Percentiles rank a stretch among this genome's conserved stretches.
Conservation (phyloP, 2,329 filamentous ascomycete species). For the Hysterium pulicare region DNA sequence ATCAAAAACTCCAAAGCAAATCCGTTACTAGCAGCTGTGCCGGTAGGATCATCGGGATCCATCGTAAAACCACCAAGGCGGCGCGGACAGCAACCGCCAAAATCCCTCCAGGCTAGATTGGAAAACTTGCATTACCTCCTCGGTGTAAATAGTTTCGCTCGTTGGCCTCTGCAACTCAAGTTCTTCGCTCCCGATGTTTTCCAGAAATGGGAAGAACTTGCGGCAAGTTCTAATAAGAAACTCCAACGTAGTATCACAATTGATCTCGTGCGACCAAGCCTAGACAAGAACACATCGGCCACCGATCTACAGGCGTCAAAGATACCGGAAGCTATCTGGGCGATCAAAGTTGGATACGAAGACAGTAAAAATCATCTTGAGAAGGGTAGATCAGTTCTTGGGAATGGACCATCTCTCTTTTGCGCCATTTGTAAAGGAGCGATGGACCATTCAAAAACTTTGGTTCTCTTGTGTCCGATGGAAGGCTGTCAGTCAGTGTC, state of each 20-base stretch:
- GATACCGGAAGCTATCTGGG: conserved; percentile 30
- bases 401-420: conserved; percentile 16
- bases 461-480: conserved; percentile 52
- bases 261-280: conserved; percentile 25
- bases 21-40: not conserved
- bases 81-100: not conserved
- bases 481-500: conserved; percentile 46
- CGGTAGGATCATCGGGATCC: conserved; percentile 35
- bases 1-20: conserved; percentile 13
- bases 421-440: conserved; percentile 51
- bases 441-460: conserved; percentile 36
- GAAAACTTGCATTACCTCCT: conserved; percentile 80
- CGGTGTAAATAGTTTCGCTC: conserved; percentile 71
- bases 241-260: conserved; percentile 27
- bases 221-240: conserved; percentile 20
- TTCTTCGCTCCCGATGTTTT: conserved; percentile 74
- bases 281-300: conserved; percentile 13
- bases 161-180: conserved; percentile 78
- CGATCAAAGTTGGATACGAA: conserved; percentile 54
- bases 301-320: conserved; percentile 5
- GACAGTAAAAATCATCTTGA: conserved; percentile 49
- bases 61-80: too few species aligned
- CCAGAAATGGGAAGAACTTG: conserved; percentile 62
- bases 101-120: conserved; percentile 46
- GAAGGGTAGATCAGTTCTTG: conserved; percentile 43